Conservation (phyloP, 2,329 filamentous ascomycete species). For the Claviceps capensis region DNA sequence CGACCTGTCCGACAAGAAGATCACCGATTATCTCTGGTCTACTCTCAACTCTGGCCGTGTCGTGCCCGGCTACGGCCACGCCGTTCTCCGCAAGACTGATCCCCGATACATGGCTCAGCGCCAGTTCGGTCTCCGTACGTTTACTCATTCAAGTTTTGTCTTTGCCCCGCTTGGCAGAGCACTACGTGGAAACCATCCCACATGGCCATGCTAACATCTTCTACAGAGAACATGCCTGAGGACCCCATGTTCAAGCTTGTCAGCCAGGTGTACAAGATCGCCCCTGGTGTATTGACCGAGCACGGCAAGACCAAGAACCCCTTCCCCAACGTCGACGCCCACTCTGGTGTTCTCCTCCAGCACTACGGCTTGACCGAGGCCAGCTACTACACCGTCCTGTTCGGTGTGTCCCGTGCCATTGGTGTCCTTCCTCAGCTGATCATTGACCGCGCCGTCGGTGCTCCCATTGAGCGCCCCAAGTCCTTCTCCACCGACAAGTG, state of each 20-base stretch:
- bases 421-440: conserved; percentile 98
- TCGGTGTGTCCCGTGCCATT: conserved; percentile 94
- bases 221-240: conserved; percentile 65
- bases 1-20: conserved; percentile 89
- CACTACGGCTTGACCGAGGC: conserved; percentile 98
- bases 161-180: neutral
- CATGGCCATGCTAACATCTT: conserved; percentile 12
- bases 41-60: conserved; percentile 93
- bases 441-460: conserved; percentile 94
- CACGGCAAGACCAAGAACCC: conserved; percentile 99
- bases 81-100: conserved; percentile 98
- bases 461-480: conserved; percentile 97
- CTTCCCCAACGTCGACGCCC: conserved; percentile 95
- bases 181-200: neutral
- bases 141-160: neutral
- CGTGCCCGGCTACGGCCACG: conserved; percentile 96
- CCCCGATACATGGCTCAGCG: conserved; percentile 98
- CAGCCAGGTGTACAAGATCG: conserved; percentile 99
- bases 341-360: conserved; percentile 97
- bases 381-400: conserved; percentile 99
- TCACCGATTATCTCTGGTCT: conserved; percentile 97
- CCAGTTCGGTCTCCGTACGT: conserved; percentile 66
- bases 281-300: conserved; percentile 91
- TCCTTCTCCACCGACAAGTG: conserved; percentile 96
- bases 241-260: conserved; percentile 99